Conservation (phyloP, 805 yeast species). For the Candida ovalis region DNA sequence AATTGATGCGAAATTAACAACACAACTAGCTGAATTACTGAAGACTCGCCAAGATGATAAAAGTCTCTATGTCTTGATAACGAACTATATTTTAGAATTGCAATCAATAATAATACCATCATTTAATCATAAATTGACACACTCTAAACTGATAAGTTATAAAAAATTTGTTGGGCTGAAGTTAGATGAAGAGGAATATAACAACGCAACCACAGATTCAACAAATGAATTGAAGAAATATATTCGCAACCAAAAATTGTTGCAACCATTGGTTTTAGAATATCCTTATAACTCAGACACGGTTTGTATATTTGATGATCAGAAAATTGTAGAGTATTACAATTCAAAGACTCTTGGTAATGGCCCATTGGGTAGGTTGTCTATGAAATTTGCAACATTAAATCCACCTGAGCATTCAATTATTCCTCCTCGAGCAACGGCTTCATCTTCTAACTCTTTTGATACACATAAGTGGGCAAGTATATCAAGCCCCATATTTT, state of each 20-base stretch:
- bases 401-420: not conserved
- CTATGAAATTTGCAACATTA: not conserved
- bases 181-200: conserved; percentile 22
- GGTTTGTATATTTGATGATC: conserved; percentile 16
- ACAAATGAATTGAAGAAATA: conserved; percentile 21
- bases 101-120: conserved; percentile 20
- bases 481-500: conserved; percentile 1
- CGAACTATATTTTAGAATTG: conserved; percentile 23
- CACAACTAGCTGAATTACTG: conserved; percentile 15
- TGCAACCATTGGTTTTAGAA: conserved; percentile 28
- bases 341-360: conserved; percentile 11
- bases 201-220: conserved; percentile 7
- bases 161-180: conserved; percentile 16
- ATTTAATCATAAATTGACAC: conserved; percentile 19
- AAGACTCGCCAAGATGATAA: conserved; percentile 28
- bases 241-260: conserved; percentile 21
- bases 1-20: conserved; percentile 21
- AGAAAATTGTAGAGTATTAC: conserved; percentile 16
- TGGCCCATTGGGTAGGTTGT: conserved; percentile 13
- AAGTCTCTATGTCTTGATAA: conserved; percentile 22
- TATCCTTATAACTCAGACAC: conserved; percentile 19
- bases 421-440: not conserved
- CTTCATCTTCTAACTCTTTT: not conserved
- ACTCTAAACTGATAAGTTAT: conserved; percentile 20
- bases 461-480: not conserved